These are phyloP conservation scores for Tulasnella sp. DNA, from an alignment of 768 basidiomycete genomes.

Conservation along the genomic window DNA sequence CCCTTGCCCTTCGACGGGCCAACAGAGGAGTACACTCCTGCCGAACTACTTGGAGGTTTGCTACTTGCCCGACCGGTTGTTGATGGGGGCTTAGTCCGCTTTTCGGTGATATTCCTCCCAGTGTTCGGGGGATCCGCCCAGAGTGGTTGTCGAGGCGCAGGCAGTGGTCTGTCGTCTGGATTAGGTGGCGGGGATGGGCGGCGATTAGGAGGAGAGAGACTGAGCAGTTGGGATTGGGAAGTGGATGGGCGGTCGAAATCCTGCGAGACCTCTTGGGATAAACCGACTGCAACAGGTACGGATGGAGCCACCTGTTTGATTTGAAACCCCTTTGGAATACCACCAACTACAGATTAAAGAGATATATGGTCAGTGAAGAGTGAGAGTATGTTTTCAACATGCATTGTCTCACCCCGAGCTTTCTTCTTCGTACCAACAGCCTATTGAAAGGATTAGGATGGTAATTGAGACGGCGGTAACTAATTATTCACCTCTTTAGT, in stretches of 20 bases:
- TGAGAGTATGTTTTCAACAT: not conserved
- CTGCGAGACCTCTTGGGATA: constrained; percentile 11
- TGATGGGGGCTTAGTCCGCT: constrained; percentile 1
- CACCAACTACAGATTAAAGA: not conserved
- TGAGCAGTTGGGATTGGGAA: not conserved
- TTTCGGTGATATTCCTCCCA: not conserved
- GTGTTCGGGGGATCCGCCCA: not conserved
- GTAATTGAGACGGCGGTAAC: not conserved
- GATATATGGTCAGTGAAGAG: not conserved
- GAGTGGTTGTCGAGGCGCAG: not conserved
- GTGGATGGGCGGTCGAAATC: constrained; percentile 13
- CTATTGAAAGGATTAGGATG: not conserved
- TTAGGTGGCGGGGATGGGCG: constrained; percentile 13
- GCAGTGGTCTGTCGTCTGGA: constrained; percentile 26
- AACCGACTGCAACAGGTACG: not conserved
- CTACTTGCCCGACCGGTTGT: not conserved
- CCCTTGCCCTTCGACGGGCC: not conserved
- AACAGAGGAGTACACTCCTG: not conserved
- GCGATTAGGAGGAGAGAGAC: constrained; percentile 26
- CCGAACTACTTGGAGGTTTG: constrained; percentile 5
- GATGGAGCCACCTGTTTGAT: constrained; percentile 11
- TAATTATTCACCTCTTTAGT: not conserved
- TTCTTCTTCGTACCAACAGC: constrained; percentile 5
- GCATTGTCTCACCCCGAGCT: constrained; percentile 4
- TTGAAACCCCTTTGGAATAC: constrained; percentile 24